Base-by-base conservation (phyloP, 176 grass and related monocot genomes). In the Chloris gayana region DNA sequence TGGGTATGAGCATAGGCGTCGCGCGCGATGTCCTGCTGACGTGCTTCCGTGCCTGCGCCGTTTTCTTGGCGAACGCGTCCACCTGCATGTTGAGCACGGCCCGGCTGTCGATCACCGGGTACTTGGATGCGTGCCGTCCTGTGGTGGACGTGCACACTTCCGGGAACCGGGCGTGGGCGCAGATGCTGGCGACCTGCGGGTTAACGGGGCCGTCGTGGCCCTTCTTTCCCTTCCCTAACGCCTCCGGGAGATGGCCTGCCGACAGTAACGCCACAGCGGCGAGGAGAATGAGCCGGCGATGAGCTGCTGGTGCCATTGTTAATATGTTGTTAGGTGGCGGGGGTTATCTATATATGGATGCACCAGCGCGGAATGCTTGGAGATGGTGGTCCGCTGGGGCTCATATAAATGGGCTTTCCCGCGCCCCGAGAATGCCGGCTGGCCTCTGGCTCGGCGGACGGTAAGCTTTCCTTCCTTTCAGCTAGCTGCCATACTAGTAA, bases 81-180 rank as follows among this genome's bases (percentile, higher is more conserved):
- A 88, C 87, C 64, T 88, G 82, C 87, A 88, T 88, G 64, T 88
- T 88, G 8, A 88, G 87, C 44, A 88, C 87, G 12, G 87, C 87
- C 17, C 44, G 22, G 56, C 22, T 56, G 76, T 88, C 87, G 76
- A 88, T 80, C 42, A 80, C 64, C 1, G 33, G 63, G 76, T 85
- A 88, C 64, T 88, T 88, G 12, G 64, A 27, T 21, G 87, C 63
- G 27, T 88, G 82, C 26, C 76, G 34, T 34, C 82, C 87, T 0
- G 87, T 77, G 27, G 87, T 85, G 1, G 31, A 7, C 64, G 10
- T 88, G 87, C 87, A 88, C 56, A 70, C 21, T 1, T 85, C 76
- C 0, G 82, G 87, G 82, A 85, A 88, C 2, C 76, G 87, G 12
- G 87, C 84, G 2, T 1, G 63, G 9, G 44, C 18, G 77, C 87